Evolutionary conservation across 768 basidiomycete species (phyloP).

Genomic region (Boletus barrowsii): DNA sequence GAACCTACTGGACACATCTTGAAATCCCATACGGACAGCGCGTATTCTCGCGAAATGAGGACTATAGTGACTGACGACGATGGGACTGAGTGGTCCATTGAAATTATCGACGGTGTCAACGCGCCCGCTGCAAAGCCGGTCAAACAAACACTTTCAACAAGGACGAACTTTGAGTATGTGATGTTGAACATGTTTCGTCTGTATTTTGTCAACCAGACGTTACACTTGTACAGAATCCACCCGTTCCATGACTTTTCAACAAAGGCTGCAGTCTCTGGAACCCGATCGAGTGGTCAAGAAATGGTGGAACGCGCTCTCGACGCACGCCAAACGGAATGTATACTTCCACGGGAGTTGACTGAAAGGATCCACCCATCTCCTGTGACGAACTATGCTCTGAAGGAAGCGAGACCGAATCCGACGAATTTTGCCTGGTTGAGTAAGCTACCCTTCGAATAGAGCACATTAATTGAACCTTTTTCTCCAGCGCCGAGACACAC

Average conservation of each 20-base stretch:
- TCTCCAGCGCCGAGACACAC: constrained; percentile 1
- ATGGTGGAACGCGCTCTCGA: not conserved
- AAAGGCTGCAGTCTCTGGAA: not conserved
- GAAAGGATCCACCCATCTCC: not conserved
- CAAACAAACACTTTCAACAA: constrained; percentile 19
- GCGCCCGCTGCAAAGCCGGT: constrained; percentile 9
- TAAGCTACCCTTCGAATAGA: not conserved
- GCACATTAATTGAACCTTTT: not conserved
- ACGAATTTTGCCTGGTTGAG: constrained; percentile 12
- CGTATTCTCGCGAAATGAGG: constrained; percentile 15
- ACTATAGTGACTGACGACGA: constrained; percentile 12
- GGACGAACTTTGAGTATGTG: constrained; percentile 16
- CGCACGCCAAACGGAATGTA: not conserved
- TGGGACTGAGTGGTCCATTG: constrained; percentile 30
- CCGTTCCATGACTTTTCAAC: constrained; percentile 18
- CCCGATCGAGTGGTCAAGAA: not conserved
- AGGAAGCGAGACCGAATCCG: not conserved
- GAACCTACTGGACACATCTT: not conserved
- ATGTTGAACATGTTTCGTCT: constrained; percentile 10
- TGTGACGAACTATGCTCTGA: not conserved
- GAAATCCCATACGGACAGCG: not conserved
- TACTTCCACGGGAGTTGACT: not conserved
- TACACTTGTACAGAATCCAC: constrained; percentile 13
- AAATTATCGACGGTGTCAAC: constrained; percentile 26
- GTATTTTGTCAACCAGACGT: constrained; percentile 4